These are phyloP conservation scores for Hemisphaericaspora subhashii DNA, from an alignment of 1,139 yeast genomes.

Conservation along the genomic window DNA sequence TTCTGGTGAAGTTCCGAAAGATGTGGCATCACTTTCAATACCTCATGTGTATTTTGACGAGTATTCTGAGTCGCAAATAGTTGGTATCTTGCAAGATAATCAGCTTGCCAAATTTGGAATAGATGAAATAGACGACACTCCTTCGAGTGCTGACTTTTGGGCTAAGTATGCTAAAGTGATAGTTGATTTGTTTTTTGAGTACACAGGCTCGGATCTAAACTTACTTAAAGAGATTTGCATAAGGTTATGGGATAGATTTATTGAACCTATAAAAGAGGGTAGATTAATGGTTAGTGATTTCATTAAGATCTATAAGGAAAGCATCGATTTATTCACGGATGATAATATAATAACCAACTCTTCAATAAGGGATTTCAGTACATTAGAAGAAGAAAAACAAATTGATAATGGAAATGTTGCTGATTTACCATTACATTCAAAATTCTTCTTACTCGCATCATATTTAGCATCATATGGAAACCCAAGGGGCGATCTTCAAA, in stretches of 20 bases:
- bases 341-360: conserved; percentile 42
- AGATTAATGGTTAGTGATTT: conserved; percentile 37
- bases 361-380: conserved; percentile 27
- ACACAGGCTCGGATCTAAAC: conserved; percentile 53
- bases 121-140: conserved; percentile 23
- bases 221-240: conserved; percentile 42
- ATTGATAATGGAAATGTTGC: conserved; percentile 19
- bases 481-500: conserved; percentile 56
- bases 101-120: conserved; percentile 29
- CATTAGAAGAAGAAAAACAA: conserved; percentile 22
- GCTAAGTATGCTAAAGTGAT: conserved; percentile 47
- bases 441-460: conserved; percentile 63
- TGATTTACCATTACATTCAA: conserved; percentile 57
- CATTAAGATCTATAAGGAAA: conserved; percentile 46
- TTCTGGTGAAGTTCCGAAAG: conserved; percentile 47
- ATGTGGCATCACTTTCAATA: conserved; percentile 43
- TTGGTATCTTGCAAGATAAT: conserved; percentile 32
- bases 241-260: conserved; percentile 54
- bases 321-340: conserved; percentile 38
- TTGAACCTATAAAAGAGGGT: conserved; percentile 39
- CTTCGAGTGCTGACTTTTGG: conserved; percentile 41
- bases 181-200: conserved; percentile 52
- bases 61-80: conserved; percentile 44
- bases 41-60: conserved; percentile 53
- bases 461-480: conserved; percentile 70